Percentiles rank a stretch among this genome's conserved stretches.
These are phyloP conservation scores for Solanum etuberosum DNA, from an alignment of 257 asterid genomes.

Conservation along the genomic window DNA sequence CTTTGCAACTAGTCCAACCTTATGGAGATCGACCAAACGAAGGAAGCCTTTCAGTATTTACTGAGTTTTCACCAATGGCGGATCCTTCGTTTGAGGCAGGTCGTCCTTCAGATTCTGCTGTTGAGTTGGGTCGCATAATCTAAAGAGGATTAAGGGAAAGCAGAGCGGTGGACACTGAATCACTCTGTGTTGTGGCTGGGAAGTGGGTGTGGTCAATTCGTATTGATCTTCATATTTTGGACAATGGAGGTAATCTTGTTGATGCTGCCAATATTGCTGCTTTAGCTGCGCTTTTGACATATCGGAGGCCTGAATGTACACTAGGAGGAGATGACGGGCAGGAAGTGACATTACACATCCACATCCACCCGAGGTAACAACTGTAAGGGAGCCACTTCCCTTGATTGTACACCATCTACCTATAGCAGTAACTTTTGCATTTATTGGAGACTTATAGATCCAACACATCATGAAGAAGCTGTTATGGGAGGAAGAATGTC, in stretches of 20 bases:
- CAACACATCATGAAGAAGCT: constrained; percentile 82
- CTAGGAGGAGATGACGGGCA: constrained; percentile 78
- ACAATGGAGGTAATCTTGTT: constrained; percentile 95
- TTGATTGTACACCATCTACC: constrained; percentile 93
- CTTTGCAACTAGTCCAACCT: constrained; percentile 85
- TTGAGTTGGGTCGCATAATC: constrained; percentile 85
- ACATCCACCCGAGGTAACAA: constrained; percentile 73
- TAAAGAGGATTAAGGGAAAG: constrained; percentile 98
- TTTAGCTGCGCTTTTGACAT: constrained; percentile 81
- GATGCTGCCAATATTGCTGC: constrained; percentile 95
- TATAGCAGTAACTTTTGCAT: constrained; percentile 78
- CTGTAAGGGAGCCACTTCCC: constrained; percentile 85
- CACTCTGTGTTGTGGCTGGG: constrained; percentile 87
- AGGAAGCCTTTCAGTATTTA: constrained; percentile 69
- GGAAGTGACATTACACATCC: constrained; percentile 65
- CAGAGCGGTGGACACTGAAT: constrained; percentile 94
- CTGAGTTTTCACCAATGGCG: too few species aligned
- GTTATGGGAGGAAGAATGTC: constrained; percentile 88
- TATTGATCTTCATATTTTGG: constrained; percentile 76
- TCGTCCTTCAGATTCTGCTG: constrained; percentile 87
- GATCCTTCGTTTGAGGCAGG: constrained; percentile 89
- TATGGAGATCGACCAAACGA: constrained; percentile 84
- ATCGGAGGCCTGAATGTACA: too few species aligned
- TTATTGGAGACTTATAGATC: constrained; percentile 73
- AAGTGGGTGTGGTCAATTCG: constrained; percentile 95